Percentiles rank a stretch among this genome's conserved stretches.
phyloP scores from a whole-genome alignment of 2,329 filamentous ascomycete species.

The Ustilaginoidea virens region DNA sequence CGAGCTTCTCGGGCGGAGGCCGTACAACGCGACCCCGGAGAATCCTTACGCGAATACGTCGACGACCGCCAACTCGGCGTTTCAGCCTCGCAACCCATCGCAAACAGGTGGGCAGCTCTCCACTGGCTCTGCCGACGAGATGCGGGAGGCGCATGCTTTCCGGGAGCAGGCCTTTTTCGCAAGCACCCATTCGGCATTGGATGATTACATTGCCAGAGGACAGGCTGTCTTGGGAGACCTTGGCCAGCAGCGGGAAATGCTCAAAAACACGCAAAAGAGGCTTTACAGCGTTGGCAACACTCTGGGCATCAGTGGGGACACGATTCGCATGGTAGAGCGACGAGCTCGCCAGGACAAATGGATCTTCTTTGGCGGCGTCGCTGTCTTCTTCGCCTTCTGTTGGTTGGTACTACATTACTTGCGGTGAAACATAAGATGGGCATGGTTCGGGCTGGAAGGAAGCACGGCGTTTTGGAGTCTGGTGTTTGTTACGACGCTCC shows the following conservation, averaged over 20 bases:
- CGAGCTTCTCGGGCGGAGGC: conserved; percentile 74
- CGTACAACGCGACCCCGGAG: conserved; percentile 69
- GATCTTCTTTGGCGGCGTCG: conserved; percentile 82
- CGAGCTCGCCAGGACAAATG: conserved; percentile 91
- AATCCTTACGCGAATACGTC: conserved; percentile 68
- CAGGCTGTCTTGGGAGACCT: conserved; percentile 82
- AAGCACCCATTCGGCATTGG: conserved; percentile 68
- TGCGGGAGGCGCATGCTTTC: conserved; percentile 67
- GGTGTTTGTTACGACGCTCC: neutral
- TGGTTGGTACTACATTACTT: conserved; percentile 81
- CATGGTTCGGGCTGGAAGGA: no score
- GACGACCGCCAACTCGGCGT: conserved; percentile 15
- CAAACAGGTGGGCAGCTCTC: conserved; percentile 14
- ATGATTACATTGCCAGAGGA: conserved; percentile 86
- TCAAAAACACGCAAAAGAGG: conserved; percentile 85
- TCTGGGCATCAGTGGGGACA: conserved; percentile 83
- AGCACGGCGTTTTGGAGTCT: conserved; percentile 7
- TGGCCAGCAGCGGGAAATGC: conserved; percentile 77
- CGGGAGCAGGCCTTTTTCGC: conserved; percentile 80
- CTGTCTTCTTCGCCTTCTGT: conserved; percentile 82
- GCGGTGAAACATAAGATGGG: no score
- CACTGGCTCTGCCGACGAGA: conserved; percentile 42
- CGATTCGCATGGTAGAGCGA: conserved; percentile 90
- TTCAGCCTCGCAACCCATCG: conserved; percentile 27
- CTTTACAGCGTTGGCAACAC: conserved; percentile 92